phyloP scores from a whole-genome alignment of 2,329 filamentous ascomycete genomes.

The Dissoconium aciculare region DNA sequence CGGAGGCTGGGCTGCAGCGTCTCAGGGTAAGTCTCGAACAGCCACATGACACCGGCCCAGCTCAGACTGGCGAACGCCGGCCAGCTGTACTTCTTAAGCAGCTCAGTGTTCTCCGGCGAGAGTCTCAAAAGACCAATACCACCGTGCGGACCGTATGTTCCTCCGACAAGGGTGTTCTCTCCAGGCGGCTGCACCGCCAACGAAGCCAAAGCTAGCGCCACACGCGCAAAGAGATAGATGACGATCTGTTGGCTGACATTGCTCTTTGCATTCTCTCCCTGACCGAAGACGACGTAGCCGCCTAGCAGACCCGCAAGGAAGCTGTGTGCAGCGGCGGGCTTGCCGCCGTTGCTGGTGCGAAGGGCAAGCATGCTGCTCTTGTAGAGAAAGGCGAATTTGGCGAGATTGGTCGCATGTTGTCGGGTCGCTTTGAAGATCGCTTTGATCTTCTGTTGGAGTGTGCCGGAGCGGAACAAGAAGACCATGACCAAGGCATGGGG shows the following conservation, averaged over 20 bases:
- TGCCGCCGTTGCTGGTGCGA: slow-evolving; percentile 37
- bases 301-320: slow-evolving; percentile 79
- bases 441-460: slow-evolving; percentile 57
- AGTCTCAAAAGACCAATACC: slow-evolving; percentile 30
- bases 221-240: slow-evolving; percentile 91
- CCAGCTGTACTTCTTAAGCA: slow-evolving; percentile 56
- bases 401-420: slow-evolving; percentile 82
- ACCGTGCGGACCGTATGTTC: slow-evolving; percentile 25
- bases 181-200: slow-evolving; percentile 53
- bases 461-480: slow-evolving; percentile 83
- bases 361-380: slow-evolving; percentile 68
- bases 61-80: slow-evolving; percentile 79
- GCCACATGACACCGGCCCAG: slow-evolving; percentile 90
- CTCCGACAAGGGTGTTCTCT: slow-evolving; percentile 25
- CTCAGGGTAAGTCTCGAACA: slow-evolving; percentile 85
- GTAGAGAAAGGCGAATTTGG: slow-evolving; percentile 81
- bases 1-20: slow-evolving; percentile 80
- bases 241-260: slow-evolving; percentile 93
- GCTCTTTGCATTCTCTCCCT: slow-evolving; percentile 47
- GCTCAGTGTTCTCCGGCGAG: slow-evolving; percentile 25
- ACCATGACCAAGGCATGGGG: slow-evolving; percentile 98
- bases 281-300: slow-evolving; percentile 86
- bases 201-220: slow-evolving; percentile 69
- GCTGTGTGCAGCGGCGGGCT: slow-evolving; percentile 60
- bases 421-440: slow-evolving; percentile 75